Percentiles rank a stretch among this genome's conserved stretches.
These are phyloP conservation scores for Elsinoe batatas DNA, from an alignment of 2,329 filamentous ascomycete genomes.

Conservation along the genomic window DNA sequence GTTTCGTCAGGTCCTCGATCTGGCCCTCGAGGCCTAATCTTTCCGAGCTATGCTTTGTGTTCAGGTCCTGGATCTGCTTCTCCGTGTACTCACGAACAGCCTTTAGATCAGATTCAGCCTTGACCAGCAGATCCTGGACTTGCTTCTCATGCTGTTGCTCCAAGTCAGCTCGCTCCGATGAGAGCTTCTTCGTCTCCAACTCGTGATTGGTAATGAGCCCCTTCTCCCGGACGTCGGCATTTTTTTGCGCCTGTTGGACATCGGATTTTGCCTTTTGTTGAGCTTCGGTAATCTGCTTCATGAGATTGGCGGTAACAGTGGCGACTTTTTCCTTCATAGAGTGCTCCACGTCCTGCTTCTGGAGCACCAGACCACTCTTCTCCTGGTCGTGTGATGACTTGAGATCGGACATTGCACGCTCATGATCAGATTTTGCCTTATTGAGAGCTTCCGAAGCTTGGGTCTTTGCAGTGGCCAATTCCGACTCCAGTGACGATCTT, in stretches of 20 bases:
- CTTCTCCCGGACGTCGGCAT: neutral
- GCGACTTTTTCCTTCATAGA: neutral
- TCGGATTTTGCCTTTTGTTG: slow-evolving; percentile 4
- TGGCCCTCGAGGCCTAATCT: slow-evolving; percentile 7
- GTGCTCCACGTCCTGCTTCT: neutral
- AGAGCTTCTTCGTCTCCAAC: neutral
- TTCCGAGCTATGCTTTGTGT: slow-evolving; percentile 1
- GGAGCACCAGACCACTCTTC: neutral
- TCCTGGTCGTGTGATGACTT: slow-evolving; percentile 12
- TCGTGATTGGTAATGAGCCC: neutral
- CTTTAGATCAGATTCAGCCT: too few relatives aligned
- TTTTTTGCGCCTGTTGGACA: neutral
- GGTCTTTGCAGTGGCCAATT: slow-evolving; percentile 10
- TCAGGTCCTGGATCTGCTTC: neutral
- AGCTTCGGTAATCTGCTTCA: slow-evolving; percentile 6
- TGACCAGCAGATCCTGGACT: neutral
- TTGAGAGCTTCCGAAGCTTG: slow-evolving; percentile 6
- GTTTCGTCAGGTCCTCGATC: slow-evolving; percentile 11
- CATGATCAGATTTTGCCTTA: slow-evolving; percentile 11
- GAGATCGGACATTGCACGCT: slow-evolving; percentile 7
- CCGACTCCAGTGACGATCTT: slow-evolving; percentile 10
- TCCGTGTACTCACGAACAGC: too few relatives aligned
- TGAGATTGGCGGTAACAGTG: neutral
- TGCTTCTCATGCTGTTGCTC: neutral
- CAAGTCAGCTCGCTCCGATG: neutral